Conservation (phyloP, 805 yeast genomes). For the Saccharomycopsis sp. region DNA sequence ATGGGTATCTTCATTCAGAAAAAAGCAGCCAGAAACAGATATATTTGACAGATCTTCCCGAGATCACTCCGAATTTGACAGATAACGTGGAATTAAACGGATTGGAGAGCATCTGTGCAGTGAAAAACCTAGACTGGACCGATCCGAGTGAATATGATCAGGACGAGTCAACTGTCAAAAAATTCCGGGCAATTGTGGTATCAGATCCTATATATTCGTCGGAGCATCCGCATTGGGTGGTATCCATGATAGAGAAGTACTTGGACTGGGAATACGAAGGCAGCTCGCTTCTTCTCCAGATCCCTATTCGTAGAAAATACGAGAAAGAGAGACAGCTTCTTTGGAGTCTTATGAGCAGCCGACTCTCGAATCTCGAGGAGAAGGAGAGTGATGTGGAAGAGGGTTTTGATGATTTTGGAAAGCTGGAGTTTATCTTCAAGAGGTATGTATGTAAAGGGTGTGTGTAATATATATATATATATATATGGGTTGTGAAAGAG, state of each 20-base stretch:
- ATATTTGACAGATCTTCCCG: slow-evolving; percentile 70
- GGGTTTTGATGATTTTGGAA: slow-evolving; percentile 87
- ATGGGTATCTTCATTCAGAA: slow-evolving; percentile 24
- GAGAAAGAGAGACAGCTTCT: slow-evolving; percentile 56
- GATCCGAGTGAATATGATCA: slow-evolving; percentile 39
- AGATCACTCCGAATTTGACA: slow-evolving; percentile 61
- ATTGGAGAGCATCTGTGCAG: slow-evolving; percentile 27
- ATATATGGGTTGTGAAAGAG: background rate
- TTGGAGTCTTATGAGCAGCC: slow-evolving; percentile 46
- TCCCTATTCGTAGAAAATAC: slow-evolving; percentile 67
- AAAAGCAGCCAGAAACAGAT: slow-evolving; percentile 37
- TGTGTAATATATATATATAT: too few relatives aligned
- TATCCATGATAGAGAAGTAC: slow-evolving; percentile 42
- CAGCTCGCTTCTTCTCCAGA: slow-evolving; percentile 55
- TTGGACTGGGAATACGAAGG: slow-evolving; percentile 34
- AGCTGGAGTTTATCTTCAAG: slow-evolving; percentile 48
- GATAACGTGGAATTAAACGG: slow-evolving; percentile 54
- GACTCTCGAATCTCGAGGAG: slow-evolving; percentile 28
- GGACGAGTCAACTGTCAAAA: slow-evolving; percentile 20
- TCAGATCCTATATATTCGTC: slow-evolving; percentile 89
- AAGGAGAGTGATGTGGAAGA: slow-evolving; percentile 39
- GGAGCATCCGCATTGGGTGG: slow-evolving; percentile 71
- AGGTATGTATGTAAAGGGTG: background rate
- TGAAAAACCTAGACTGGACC: slow-evolving; percentile 72
- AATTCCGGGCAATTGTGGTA: slow-evolving; percentile 56